Evolutionary conservation across 139 green algal species (phyloP), one percentile per base, ranked within the genome.

Genomic region (Closterium sp.): DNA sequence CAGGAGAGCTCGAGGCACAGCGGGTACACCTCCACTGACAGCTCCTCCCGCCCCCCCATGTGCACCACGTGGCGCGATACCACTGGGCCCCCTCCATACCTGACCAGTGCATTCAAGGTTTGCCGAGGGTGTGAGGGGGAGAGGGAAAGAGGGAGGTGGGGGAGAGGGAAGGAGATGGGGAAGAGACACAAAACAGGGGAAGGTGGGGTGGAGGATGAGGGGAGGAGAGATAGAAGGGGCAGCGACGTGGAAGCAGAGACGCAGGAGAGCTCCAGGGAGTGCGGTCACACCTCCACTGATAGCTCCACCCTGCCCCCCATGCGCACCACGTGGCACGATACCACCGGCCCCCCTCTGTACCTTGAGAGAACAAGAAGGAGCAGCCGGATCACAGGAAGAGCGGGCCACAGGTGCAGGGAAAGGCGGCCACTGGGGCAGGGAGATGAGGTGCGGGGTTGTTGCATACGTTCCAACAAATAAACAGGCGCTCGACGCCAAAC

Each of bases 1-100:
- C 55, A 76, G 55, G 55, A 76, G 55, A 94, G n/a, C 69, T 89
- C 31, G 19, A 94, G 35, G 2, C 28, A 28, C 19, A 94, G 34
- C 10, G 91, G 91, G 89, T 94, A 92, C 12, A 94, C 88, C 55
- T 94, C 91, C 31, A 94, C 91, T 28, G 12, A 31, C 12, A 89
- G 34, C 25, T 93, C 76, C 16, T 76, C 34, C 33, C 84, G 35
- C 7, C 84, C 35, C 21, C 85, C 84, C 16, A 90, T 30, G 31
- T 28, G 25, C 9, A 90, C 85, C 25, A 93, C 91, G 8, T 30
- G 19, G 31, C 91, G 64, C 10, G 34, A 76, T 30, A 94, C 36
- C 16, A 32, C 64, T 31, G 91, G 91, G 4, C 91, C 91, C 23
- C 88, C 91, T 33, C 88, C 89, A 83, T 94, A 94, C 89, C 91